Evolutionary conservation across 2,329 filamentous ascomycete genomes (phyloP).

Genomic region (Alternaria atra): DNA sequence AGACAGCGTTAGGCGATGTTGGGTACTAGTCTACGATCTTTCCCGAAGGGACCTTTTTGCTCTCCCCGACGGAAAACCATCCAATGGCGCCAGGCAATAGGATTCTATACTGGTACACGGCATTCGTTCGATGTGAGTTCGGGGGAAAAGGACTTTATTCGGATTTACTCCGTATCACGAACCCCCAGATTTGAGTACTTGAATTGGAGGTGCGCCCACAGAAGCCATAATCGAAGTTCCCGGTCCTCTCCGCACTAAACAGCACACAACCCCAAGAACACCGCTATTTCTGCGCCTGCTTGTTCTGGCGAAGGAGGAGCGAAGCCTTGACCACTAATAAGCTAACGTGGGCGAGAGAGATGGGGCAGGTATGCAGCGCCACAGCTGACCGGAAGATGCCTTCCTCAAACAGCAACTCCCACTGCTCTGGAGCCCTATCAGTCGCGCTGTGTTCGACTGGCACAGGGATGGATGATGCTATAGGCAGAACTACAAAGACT

Average conservation of each 20-base stretch:
- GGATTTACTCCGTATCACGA: slow-evolving; percentile 11
- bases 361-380: slow-evolving; percentile 1
- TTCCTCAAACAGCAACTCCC: background rate
- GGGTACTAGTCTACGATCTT: slow-evolving; percentile 9
- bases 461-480: background rate
- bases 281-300: slow-evolving; percentile 2
- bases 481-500: background rate
- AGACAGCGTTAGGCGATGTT: slow-evolving; percentile 16
- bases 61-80: slow-evolving; percentile 34
- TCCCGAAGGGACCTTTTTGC: slow-evolving; percentile 16
- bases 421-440: background rate
- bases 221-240: background rate
- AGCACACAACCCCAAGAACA: background rate
- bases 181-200: slow-evolving; percentile 7
- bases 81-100: slow-evolving; percentile 9
- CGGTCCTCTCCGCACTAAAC: background rate
- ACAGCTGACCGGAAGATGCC: slow-evolving; percentile 6
- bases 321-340: background rate
- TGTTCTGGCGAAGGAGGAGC: background rate
- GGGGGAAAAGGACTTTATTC: slow-evolving; percentile 31
- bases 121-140: slow-evolving; percentile 29
- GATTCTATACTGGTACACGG: slow-evolving; percentile 14
- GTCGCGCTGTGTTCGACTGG: background rate
- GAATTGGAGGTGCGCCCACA: background rate
- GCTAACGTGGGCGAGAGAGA: background rate